Conservation (phyloP, 371 early-diverging fungal species). For the Actinomortierella ambigua region DNA sequence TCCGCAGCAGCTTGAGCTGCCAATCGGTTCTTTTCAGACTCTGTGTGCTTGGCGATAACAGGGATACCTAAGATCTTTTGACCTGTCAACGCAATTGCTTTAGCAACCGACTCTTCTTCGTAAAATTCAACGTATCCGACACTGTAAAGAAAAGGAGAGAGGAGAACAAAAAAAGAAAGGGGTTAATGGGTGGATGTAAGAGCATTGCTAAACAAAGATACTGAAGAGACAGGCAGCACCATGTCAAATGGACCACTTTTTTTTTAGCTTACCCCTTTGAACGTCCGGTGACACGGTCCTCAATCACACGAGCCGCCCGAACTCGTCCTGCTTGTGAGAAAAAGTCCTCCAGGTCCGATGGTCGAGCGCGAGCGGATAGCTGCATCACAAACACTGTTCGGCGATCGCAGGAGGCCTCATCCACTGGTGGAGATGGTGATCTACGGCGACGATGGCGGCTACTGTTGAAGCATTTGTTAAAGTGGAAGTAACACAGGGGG, state of each 20-base stretch:
- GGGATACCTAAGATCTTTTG: constrained; percentile 94
- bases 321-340: constrained; percentile 87
- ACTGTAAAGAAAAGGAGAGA: constrained; percentile 37
- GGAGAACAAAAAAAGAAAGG: neutral
- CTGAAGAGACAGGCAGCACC: neutral
- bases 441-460: constrained; percentile 47
- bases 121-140: constrained; percentile 95
- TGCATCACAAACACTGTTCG: constrained; percentile 96
- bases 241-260: too few species aligned
- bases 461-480: too few species aligned
- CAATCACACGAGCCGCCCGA: constrained; percentile 86
- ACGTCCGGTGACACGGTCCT: constrained; percentile 86
- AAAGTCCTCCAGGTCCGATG: constrained; percentile 87
- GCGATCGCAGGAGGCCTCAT: constrained; percentile 81
- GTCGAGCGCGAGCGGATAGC: constrained; percentile 80
- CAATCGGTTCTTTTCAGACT: constrained; percentile 91
- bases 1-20: constrained; percentile 61
- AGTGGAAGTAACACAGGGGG: too few species aligned
- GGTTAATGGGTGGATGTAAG: neutral
- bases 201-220: neutral
- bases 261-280: constrained; percentile 86
- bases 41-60: constrained; percentile 89
- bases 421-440: constrained; percentile 75
- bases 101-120: constrained; percentile 80
- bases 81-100: constrained; percentile 86